phyloP scores from a whole-genome alignment of 1,284 basidiomycete genomes.

The Cystobasidiaceae sp. region DNA sequence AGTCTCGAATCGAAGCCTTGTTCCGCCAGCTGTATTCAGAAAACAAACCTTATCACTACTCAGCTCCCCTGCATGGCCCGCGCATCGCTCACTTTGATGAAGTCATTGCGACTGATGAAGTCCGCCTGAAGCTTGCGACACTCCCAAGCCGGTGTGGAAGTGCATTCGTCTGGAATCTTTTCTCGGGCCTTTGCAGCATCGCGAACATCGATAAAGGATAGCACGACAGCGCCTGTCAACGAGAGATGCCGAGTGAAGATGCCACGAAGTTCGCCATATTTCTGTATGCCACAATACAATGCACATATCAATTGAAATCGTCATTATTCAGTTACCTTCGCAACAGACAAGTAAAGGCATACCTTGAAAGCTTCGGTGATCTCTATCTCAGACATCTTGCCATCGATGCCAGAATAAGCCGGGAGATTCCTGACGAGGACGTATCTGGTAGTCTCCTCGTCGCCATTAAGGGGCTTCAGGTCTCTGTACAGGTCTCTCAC shows the following conservation, averaged over 20 bases:
- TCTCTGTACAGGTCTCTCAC: constrained; percentile 1
- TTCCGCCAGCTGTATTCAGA: constrained; percentile 6
- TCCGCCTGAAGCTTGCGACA: constrained; percentile 1
- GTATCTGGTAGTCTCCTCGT: constrained; percentile 5
- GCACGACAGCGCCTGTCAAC: background rate
- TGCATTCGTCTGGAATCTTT: background rate
- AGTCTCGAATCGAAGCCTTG: constrained; percentile 2
- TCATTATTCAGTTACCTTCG: background rate
- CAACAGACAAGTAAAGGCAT: no score
- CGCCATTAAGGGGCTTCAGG: background rate
- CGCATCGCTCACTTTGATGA: constrained; percentile 7
- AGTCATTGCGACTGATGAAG: constrained; percentile 1
- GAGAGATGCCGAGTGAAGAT: constrained; percentile 16
- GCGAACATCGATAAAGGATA: constrained; percentile 11
- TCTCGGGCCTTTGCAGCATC: background rate
- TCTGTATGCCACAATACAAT: background rate
- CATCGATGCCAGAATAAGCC: background rate
- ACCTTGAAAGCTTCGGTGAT: constrained; percentile 2
- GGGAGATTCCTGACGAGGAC: constrained; percentile 2
- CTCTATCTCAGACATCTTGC: background rate
- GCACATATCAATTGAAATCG: background rate
- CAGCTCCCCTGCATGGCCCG: background rate
- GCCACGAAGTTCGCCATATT: constrained; percentile 17
- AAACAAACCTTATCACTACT: background rate
- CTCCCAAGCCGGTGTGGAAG: constrained; percentile 5